A percentile compares a stretch with the other conserved stretches of the same genome.
phyloP scores from a whole-genome alignment of 2,329 filamentous ascomycete species.

The Coleophoma cylindrospora region DNA sequence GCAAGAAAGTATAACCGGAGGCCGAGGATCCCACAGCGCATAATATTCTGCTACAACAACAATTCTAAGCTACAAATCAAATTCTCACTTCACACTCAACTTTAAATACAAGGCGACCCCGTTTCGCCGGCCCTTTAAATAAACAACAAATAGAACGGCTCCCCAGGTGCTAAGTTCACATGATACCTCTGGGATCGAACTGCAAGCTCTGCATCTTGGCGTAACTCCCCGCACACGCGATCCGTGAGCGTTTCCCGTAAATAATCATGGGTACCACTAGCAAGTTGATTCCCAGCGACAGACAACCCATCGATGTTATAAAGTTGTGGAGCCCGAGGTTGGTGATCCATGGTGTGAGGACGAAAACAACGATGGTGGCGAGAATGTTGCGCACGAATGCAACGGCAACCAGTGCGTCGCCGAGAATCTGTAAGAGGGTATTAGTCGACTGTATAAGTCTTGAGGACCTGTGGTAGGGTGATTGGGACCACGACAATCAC shows the following conservation, averaged over 20 bases:
- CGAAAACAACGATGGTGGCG: background rate
- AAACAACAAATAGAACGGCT: too few relatives aligned
- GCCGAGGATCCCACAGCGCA: too few relatives aligned
- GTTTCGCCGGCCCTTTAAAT: too few relatives aligned
- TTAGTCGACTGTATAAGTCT: too few relatives aligned
- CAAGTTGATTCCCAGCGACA: background rate
- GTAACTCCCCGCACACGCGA: background rate
- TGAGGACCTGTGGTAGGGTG: too few relatives aligned
- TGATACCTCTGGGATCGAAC: background rate
- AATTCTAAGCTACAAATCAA: too few relatives aligned
- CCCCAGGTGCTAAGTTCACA: too few relatives aligned
- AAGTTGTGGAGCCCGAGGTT: background rate
- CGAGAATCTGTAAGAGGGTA: background rate
- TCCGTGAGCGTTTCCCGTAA: background rate
- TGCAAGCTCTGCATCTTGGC: background rate
- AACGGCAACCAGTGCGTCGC: background rate
- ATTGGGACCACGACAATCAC: background rate
- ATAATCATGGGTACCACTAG: background rate
- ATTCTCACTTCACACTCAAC: too few relatives aligned
- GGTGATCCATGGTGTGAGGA: background rate
- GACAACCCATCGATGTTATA: background rate
- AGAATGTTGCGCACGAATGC: background rate
- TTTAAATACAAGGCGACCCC: too few relatives aligned
- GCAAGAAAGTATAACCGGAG: too few relatives aligned
- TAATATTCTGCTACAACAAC: too few relatives aligned